phyloP scores from a whole-genome alignment of 495 filamentous ascomycete genomes.

The Pseudoneurospora amorphoporcata region DNA sequence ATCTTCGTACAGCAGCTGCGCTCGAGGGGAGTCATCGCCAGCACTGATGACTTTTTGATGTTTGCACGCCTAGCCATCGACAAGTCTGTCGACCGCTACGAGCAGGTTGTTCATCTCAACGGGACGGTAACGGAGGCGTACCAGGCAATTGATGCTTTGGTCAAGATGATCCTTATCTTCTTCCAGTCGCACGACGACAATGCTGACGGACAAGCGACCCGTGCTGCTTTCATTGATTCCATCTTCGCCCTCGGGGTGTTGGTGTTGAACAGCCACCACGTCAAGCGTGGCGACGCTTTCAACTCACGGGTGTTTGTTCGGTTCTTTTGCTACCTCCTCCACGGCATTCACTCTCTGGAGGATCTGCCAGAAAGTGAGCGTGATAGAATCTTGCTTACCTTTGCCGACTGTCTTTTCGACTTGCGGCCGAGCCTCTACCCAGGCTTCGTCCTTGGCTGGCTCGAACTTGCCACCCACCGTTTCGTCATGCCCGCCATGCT shows the following conservation, averaged over 20 bases:
- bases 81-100: slow-evolving; percentile 61
- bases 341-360: slow-evolving; percentile 38
- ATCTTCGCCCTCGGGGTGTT: slow-evolving; percentile 66
- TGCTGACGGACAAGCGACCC: slow-evolving; percentile 38
- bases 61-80: slow-evolving; percentile 82
- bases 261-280: slow-evolving; percentile 75
- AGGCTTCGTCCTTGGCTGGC: slow-evolving; percentile 76
- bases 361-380: slow-evolving; percentile 42
- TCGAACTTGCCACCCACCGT: slow-evolving; percentile 71
- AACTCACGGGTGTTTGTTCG: slow-evolving; percentile 86
- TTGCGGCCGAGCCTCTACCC: slow-evolving; percentile 69
- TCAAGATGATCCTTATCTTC: slow-evolving; percentile 68
- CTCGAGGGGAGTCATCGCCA: slow-evolving; percentile 55
- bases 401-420: slow-evolving; percentile 64
- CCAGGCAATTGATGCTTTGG: slow-evolving; percentile 72
- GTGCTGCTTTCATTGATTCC: slow-evolving; percentile 59
- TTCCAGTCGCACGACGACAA: slow-evolving; percentile 52
- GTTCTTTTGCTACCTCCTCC: slow-evolving; percentile 75
- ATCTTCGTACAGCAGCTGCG: slow-evolving; percentile 83
- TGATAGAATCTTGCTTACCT: slow-evolving; percentile 57
- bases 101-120: slow-evolving; percentile 49
- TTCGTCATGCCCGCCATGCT: slow-evolving; percentile 77
- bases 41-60: slow-evolving; percentile 58
- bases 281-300: slow-evolving; percentile 70
- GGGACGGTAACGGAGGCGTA: slow-evolving; percentile 61